phyloP scores from a whole-genome alignment of 2,329 filamentous ascomycete species.

The Graphilbum ipis-grandicollis region DNA sequence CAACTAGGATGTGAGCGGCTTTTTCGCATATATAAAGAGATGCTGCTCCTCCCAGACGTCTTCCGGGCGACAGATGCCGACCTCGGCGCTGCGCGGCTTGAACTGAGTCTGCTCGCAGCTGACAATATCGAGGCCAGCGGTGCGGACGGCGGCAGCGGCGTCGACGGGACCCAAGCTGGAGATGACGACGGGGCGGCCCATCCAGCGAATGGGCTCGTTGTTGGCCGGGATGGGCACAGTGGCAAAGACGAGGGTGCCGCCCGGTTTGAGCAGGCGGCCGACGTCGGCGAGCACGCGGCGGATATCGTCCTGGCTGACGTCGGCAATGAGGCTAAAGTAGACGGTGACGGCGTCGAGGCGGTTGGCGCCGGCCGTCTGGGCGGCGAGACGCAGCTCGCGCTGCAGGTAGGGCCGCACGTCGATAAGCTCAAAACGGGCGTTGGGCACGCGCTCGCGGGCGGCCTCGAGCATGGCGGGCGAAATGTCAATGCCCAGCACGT shows the following conservation, averaged over 20 bases:
- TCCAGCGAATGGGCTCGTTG: conserved; percentile 10
- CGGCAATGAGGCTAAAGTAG: conserved; percentile 14
- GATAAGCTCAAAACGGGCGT: conserved; percentile 10
- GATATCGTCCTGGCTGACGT: conserved; percentile 13
- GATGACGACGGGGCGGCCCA: conserved; percentile 12
- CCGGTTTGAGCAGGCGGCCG: conserved; percentile 15
- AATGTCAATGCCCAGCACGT: conserved; percentile 14
- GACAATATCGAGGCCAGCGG: conserved; percentile 10
- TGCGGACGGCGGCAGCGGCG: conserved; percentile 7
- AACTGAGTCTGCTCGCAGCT: conserved; percentile 8
- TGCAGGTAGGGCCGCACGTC: conserved; percentile 11
- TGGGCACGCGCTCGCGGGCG: conserved; percentile 11
- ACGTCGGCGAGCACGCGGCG: conserved; percentile 10
- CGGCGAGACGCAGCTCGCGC: conserved; percentile 1
- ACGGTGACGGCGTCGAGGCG: conserved; percentile 11
- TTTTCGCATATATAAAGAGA: conserved; percentile 13
- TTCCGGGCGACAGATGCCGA: conserved; percentile 11
- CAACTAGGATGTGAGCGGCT: conserved; percentile 5
- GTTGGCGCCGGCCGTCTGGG: not conserved
- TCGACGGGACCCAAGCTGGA: conserved; percentile 12
- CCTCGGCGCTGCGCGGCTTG: conserved; percentile 10
- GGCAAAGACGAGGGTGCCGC: conserved; percentile 23
- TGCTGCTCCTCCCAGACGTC: conserved; percentile 15
- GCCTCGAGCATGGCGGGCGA: conserved; percentile 12
- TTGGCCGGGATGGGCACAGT: conserved; percentile 12